phyloP scores from a whole-genome alignment of 2,329 filamentous ascomycete species.

The Atkinsonella texensis region DNA sequence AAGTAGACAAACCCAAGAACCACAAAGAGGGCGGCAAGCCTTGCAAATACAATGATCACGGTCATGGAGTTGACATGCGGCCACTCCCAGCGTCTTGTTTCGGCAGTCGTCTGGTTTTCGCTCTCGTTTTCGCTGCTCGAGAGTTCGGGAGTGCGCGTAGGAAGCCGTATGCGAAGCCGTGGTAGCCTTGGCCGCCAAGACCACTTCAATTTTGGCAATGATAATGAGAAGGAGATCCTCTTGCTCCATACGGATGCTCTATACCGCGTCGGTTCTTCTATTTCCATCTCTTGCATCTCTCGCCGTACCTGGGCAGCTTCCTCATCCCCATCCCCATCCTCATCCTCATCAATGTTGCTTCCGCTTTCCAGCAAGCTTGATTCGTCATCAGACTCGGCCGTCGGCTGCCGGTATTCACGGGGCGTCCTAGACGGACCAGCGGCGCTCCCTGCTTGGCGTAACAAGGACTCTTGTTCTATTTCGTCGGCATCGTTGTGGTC shows the following conservation, averaged over 20 bases:
- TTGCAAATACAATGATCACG: constrained; percentile 52
- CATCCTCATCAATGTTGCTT: constrained; percentile 27
- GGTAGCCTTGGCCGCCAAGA: constrained; percentile 42
- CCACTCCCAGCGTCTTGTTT: constrained; percentile 16
- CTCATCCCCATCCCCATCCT: constrained; percentile 31
- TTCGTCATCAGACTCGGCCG: constrained; percentile 67
- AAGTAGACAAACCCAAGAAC: constrained; percentile 71
- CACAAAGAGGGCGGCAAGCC: constrained; percentile 62
- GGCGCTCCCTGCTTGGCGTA: constrained; percentile 39
- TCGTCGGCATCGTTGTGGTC: constrained; percentile 55
- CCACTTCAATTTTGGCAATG: constrained; percentile 43
- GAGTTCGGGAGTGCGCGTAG: constrained; percentile 22
- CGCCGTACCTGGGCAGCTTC: constrained; percentile 59
- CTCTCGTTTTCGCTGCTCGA: constrained; percentile 8
- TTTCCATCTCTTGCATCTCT: constrained; percentile 82
- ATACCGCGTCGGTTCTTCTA: constrained; percentile 51
- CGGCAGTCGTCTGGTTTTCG: constrained; percentile 8
- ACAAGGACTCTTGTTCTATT: constrained; percentile 65
- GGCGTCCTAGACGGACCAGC: constrained; percentile 31
- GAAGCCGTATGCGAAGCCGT: constrained; percentile 36
- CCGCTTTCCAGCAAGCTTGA: constrained; percentile 41
- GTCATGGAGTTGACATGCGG: constrained; percentile 31
- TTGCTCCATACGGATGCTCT: constrained; percentile 40
- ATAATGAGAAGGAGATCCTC: constrained; percentile 39
- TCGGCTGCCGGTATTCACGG: constrained; percentile 62